Evolutionary conservation across 495 filamentous ascomycete species (phyloP).

Genomic region (Symbiotaphrina buchneri): DNA sequence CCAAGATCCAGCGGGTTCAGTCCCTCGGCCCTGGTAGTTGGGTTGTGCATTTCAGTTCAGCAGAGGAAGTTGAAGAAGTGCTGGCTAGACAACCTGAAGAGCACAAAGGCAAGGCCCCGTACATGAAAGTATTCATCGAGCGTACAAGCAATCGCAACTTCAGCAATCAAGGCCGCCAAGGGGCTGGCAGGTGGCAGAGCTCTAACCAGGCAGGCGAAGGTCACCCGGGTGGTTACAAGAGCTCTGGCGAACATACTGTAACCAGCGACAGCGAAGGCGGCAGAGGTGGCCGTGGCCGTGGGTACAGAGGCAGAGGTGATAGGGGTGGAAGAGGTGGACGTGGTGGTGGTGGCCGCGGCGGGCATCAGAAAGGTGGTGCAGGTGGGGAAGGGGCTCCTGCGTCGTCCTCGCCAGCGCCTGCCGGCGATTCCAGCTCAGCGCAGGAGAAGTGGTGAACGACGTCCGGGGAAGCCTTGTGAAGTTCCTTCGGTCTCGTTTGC

Average conservation of each 20-base stretch:
- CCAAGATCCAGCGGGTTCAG: constrained; percentile 58
- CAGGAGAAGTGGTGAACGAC: background rate
- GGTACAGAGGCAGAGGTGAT: constrained; percentile 17
- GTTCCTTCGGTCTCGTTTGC: background rate
- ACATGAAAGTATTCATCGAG: too few species aligned
- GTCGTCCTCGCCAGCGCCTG: background rate
- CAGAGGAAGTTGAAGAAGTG: constrained; percentile 56
- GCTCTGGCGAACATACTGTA: too few species aligned
- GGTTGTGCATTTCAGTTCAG: constrained; percentile 58
- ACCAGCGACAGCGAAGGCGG: constrained; percentile 64
- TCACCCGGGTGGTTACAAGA: constrained; percentile 46
- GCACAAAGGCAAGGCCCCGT: constrained; percentile 46
- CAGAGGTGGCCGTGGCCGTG: constrained; percentile 34
- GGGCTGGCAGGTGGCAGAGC: constrained; percentile 52
- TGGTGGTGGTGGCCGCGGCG: background rate
- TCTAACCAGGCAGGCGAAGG: constrained; percentile 29
- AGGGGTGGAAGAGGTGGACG: constrained; percentile 10
- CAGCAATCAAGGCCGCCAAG: too few species aligned
- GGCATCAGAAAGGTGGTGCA: background rate
- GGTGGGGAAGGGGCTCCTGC: background rate
- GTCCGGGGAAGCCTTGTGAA: background rate
- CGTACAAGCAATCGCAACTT: too few species aligned
- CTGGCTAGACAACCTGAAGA: constrained; percentile 49
- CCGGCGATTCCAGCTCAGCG: background rate
- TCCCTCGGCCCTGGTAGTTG: constrained; percentile 39